Conservation (phyloP, 2,329 filamentous ascomycete species). For the Phaeomoniella chlamydospora region DNA sequence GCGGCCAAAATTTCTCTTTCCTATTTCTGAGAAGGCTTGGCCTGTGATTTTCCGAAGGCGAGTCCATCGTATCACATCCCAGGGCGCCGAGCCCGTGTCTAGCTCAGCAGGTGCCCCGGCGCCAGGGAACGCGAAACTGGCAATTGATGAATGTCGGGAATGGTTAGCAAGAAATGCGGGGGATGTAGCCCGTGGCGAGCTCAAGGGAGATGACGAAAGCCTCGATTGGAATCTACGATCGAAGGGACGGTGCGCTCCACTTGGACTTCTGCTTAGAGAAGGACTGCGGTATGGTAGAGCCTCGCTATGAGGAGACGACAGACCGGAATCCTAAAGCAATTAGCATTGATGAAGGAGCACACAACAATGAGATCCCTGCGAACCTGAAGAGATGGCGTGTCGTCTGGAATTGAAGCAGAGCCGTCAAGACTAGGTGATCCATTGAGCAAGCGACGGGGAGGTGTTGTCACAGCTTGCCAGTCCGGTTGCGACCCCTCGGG, state of each 20-base stretch:
- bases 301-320: conserved; percentile 30
- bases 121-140: conserved; percentile 48
- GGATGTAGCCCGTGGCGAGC: conserved; percentile 56
- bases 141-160: conserved; percentile 67
- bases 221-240: conserved; percentile 88
- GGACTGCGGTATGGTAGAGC: conserved; percentile 48
- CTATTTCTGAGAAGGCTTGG: conserved; percentile 83
- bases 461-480: conserved; percentile 1
- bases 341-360: conserved; percentile 10
- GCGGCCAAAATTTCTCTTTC: conserved; percentile 79
- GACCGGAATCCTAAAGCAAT: conserved; percentile 39
- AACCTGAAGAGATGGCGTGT: conserved; percentile 73
- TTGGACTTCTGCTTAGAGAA: conserved; percentile 54
- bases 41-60: conserved; percentile 77
- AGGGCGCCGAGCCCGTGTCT: conserved; percentile 65
- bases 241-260: conserved; percentile 79
- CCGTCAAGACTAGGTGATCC: conserved; percentile 41
- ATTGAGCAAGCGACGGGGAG: conserved; percentile 3
- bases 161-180: conserved; percentile 64
- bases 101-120: conserved; percentile 17
- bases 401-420: conserved; percentile 63
- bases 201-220: conserved; percentile 48
- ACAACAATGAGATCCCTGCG: conserved; percentile 13
- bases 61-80: conserved; percentile 96
- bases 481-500: conserved; percentile 5